Base-by-base conservation (phyloP, 331 rosid genomes). In the Stylosanthes scabra region DNA sequence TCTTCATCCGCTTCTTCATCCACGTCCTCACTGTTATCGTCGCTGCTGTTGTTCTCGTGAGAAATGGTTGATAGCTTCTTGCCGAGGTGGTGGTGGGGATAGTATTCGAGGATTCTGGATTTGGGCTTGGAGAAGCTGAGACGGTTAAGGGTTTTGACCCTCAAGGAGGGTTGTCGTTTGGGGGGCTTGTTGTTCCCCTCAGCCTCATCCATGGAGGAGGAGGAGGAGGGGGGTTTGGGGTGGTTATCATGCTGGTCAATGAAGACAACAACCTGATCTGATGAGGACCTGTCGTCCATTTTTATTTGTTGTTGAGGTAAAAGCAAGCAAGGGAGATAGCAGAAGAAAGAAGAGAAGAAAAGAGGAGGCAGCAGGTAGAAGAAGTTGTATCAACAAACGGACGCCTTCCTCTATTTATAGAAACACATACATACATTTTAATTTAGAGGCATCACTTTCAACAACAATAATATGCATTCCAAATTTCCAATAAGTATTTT, bases 101-200 rank as follows among this genome's bases (percentile, higher is more conserved):
- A 40, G 66, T 34, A 45, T 57, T 85, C 89, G 4, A 49, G 74
- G 71, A 85, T 11, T 29, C 89, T 56, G 3, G 89, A 85, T 70
- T 82, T 85, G 37, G 89, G 89, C 57, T 82, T 82, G 40, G 89
- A 85, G 79, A 85, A 85, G 76, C 59, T 85, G 11, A 85, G 81
- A 46, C 85, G 83, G 34, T 66, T 71, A 4, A 85, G 83, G 7
- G 81, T 79, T 75, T 62, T 76, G 6, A 47, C 39, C 56, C 72
- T 79, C 44, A 63, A 29, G 55, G 84, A 6, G 6, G 25, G 25
- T 20, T 34, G 75, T 15, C 20, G 58, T 28, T 80, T 74, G 40
- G 74, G 78, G 11, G 68, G 76, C 25, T 72, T 78, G 14, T 37
- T 15, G 8, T 14, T 2, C 34, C 46, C 31, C 25, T 60, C 44